Evolutionary conservation across 768 basidiomycete species (phyloP).

Genomic region (Lactarius pseudohatsudake): DNA sequence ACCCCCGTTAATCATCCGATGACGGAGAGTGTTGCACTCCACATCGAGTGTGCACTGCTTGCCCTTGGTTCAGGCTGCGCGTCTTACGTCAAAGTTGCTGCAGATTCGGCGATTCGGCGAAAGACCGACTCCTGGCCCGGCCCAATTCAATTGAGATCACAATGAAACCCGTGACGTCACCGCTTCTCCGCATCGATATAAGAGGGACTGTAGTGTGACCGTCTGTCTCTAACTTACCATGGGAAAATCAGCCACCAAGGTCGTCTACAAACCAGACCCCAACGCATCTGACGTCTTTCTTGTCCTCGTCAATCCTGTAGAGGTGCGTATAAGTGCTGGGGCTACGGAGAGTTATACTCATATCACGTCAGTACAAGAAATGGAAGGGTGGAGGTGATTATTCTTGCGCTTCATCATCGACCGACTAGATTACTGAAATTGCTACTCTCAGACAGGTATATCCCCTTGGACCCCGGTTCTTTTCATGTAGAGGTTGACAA

Average conservation of each 20-base stretch:
- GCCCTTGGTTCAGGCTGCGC: too few relatives aligned
- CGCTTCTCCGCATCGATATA: constrained; percentile 8
- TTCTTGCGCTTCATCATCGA: constrained; percentile 21
- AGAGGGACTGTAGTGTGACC: constrained; percentile 18
- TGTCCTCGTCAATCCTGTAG: constrained; percentile 61
- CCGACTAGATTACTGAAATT: constrained; percentile 27
- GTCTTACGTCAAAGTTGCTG: background rate
- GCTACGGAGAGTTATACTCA: constrained; percentile 11
- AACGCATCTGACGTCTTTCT: constrained; percentile 73
- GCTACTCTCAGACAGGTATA: constrained; percentile 62
- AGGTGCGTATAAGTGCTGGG: constrained; percentile 46
- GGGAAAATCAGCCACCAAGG: constrained; percentile 56
- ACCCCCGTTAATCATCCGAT: too few relatives aligned
- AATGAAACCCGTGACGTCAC: constrained; percentile 28
- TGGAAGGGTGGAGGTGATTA: constrained; percentile 77
- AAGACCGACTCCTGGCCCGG: background rate
- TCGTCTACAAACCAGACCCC: constrained; percentile 77
- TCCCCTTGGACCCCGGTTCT: constrained; percentile 54
- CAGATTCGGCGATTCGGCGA: background rate
- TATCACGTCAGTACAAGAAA: constrained; percentile 57
- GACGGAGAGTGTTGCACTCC: too few relatives aligned
- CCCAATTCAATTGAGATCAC: background rate
- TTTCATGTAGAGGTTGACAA: constrained; percentile 17
- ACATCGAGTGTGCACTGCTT: too few relatives aligned
- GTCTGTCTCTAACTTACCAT: constrained; percentile 33